phyloP scores from a whole-genome alignment of 169 alveolate species.

The Cryptosporidium ubiquitum region DNA sequence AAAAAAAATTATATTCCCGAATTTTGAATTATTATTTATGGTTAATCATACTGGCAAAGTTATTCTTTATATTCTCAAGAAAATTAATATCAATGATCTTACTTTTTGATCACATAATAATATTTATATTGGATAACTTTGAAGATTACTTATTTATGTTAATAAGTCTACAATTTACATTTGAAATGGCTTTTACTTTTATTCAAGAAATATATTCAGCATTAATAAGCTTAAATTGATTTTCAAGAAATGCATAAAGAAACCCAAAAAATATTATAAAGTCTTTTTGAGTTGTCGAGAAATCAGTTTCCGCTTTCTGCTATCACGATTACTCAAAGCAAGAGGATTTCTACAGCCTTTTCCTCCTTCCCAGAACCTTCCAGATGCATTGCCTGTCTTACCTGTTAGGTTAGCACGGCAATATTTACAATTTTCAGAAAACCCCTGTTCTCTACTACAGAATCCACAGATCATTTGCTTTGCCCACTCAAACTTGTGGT shows the following conservation, averaged over 20 bases:
- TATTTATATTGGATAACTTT: constrained; percentile 8
- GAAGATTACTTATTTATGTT: constrained; percentile 52
- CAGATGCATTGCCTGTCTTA: constrained; percentile 75
- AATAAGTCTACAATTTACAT: constrained; percentile 39
- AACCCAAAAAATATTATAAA: too few species aligned
- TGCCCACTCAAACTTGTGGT: constrained; percentile 86
- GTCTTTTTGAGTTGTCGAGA: constrained; percentile 72
- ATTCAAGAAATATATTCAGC: background rate
- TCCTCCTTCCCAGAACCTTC: constrained; percentile 81
- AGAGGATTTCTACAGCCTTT: constrained; percentile 83
- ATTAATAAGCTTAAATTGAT: background rate
- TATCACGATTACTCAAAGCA: constrained; percentile 81
- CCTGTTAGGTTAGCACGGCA: constrained; percentile 77
- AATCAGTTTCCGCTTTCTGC: constrained; percentile 79
- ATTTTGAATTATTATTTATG: constrained; percentile 27
- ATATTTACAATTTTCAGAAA: constrained; percentile 76
- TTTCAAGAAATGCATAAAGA: background rate
- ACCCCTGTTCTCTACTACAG: constrained; percentile 85
- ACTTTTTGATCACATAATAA: constrained; percentile 5
- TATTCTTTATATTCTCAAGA: constrained; percentile 6
- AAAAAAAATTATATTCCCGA: constrained; percentile 4
- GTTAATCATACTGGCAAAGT: constrained; percentile 11
- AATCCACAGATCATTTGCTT: constrained; percentile 87
- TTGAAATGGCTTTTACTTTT: constrained; percentile 1
- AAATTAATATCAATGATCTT: background rate